Evolutionary conservation across 257 asterid species (phyloP).

Genomic region (Voacanga thouarsii): DNA sequence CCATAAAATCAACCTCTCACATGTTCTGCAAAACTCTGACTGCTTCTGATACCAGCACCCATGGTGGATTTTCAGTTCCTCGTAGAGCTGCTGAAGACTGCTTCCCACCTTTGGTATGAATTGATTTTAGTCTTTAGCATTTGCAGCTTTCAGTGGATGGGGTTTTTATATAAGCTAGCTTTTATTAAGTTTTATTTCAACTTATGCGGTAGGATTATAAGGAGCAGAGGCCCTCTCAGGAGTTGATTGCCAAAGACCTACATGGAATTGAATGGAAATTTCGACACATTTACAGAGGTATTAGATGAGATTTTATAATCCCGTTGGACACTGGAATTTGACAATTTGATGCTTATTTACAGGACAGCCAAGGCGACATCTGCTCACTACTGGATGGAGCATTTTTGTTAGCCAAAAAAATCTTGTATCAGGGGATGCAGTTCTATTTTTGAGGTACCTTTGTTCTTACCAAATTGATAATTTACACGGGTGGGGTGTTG

Average conservation of each 20-base stretch:
- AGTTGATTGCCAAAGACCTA: conserved; percentile 83
- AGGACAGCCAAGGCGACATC: conserved; percentile 99
- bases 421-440: conserved; percentile 89
- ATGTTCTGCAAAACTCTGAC: conserved; percentile 99
- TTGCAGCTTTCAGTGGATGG: conserved; percentile 8
- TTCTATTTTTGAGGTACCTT: conserved; percentile 79
- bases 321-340: not conserved
- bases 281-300: conserved; percentile 97
- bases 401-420: conserved; percentile 88
- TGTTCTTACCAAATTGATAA: conserved; percentile 3
- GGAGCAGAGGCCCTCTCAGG: conserved; percentile 96
- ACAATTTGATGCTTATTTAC: conserved; percentile 29
- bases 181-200: not conserved
- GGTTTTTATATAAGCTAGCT: not conserved
- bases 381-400: conserved; percentile 99
- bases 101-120: conserved; percentile 89
- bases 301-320: not conserved
- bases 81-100: conserved; percentile 99
- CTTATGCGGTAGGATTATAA: conserved; percentile 60
- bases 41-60: conserved; percentile 96
- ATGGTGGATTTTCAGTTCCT: conserved; percentile 99
- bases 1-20: conserved; percentile 73
- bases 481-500: not conserved
- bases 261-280: conserved; percentile 98
- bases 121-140: conserved; percentile 10